Conservation (phyloP, 306 rosid species). For the Fragaria nilgerrensis region DNA sequence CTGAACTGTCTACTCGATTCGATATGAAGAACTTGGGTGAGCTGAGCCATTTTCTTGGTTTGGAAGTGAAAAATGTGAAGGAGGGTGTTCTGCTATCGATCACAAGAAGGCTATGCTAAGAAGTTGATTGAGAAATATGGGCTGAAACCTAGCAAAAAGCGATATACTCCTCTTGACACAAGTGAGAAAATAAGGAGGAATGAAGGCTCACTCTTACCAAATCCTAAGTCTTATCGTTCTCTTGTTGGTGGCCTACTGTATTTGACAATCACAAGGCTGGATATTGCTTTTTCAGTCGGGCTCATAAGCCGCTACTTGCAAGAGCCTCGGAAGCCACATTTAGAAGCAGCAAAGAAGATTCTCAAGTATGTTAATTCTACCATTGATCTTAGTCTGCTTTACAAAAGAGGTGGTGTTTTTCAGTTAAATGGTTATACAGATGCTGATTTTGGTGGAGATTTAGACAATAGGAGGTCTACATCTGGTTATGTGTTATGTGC, state of each 20-base stretch:
- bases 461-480: not conserved
- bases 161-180: not conserved
- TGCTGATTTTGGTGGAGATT: not conserved
- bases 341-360: not conserved
- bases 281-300: not conserved
- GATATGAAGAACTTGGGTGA: conserved; percentile 9
- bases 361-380: not conserved
- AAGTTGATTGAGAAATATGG: not conserved
- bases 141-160: not conserved
- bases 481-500: not conserved
- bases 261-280: not conserved
- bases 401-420: not conserved
- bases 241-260: not conserved
- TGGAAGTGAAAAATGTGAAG: not conserved
- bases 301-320: not conserved
- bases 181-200: not conserved
- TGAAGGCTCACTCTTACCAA: not conserved
- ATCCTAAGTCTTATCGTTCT: not conserved
- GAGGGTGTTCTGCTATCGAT: not conserved
- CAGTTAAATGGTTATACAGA: not conserved
- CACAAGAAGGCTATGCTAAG: not conserved
- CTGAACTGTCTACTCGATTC: not conserved
- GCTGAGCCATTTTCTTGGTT: not conserved
- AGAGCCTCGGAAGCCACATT: not conserved
- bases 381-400: not conserved